Conservation (phyloP, 371 early-diverging fungal species). For the Haplosporangium sp. region DNA sequence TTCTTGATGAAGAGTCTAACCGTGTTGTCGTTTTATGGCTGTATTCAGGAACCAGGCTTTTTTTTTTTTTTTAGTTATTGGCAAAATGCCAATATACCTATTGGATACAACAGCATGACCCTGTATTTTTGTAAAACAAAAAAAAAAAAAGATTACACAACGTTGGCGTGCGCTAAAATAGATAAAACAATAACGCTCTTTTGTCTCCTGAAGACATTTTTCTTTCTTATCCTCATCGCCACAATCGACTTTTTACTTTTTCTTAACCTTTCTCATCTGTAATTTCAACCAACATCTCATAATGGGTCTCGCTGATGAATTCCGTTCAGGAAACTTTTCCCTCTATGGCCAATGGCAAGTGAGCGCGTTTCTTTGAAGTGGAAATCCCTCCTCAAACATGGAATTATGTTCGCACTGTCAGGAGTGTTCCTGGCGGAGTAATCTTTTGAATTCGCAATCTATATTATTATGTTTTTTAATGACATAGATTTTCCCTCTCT, state of each 20-base stretch:
- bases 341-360: conserved; percentile 55
- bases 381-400: background rate
- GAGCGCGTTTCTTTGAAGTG: background rate
- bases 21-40: too few species aligned
- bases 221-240: conserved; percentile 11
- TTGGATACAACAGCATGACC: too few species aligned
- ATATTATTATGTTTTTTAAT: too few species aligned
- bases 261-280: conserved; percentile 2
- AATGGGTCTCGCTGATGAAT: conserved; percentile 38
- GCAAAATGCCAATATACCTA: too few species aligned
- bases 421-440: background rate
- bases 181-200: background rate
- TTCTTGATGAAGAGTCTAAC: too few species aligned
- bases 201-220: background rate
- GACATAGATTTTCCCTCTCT: too few species aligned
- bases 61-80: too few species aligned
- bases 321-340: conserved; percentile 49
- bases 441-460: background rate
- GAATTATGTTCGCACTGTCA: background rate
- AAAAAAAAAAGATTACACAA: too few species aligned
- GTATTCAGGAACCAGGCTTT: too few species aligned
- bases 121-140: too few species aligned
- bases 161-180: too few species aligned
- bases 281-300: background rate
- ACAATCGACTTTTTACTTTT: background rate